phyloP scores from a whole-genome alignment of 2,329 filamentous ascomycete species.

The Pyrenochaeta sp. region DNA sequence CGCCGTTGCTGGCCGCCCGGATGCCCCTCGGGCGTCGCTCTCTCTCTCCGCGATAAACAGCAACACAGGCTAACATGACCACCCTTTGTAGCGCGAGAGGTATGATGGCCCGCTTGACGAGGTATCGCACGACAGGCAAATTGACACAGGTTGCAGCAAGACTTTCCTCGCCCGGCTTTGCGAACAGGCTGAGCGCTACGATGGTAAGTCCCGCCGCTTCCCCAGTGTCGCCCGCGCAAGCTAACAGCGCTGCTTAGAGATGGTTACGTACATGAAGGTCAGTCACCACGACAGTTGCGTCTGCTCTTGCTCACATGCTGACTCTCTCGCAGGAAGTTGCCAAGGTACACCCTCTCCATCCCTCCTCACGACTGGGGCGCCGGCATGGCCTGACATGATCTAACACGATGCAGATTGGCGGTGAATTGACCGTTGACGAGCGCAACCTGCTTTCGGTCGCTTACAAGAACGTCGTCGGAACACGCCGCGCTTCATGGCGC shows the following conservation, averaged over 20 bases:
- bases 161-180: slow-evolving; percentile 99
- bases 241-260: slow-evolving; percentile 66
- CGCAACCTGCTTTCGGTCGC: slow-evolving; percentile 95
- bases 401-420: slow-evolving; percentile 62
- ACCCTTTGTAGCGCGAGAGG: slow-evolving; percentile 56
- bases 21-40: slow-evolving; percentile 52
- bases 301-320: slow-evolving; percentile 33
- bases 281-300: slow-evolving; percentile 39
- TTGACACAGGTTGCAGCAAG: slow-evolving; percentile 64
- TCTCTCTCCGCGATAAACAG: slow-evolving; percentile 40
- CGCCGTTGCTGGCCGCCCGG: slow-evolving; percentile 45
- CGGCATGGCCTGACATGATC: slow-evolving; percentile 16
- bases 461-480: slow-evolving; percentile 99
- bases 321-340: slow-evolving; percentile 78
- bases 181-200: slow-evolving; percentile 99
- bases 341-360: slow-evolving; percentile 66
- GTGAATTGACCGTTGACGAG: slow-evolving; percentile 73
- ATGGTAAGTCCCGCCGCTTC: slow-evolving; percentile 68
- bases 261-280: slow-evolving; percentile 99
- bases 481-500: slow-evolving; percentile 97
- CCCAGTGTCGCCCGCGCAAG: slow-evolving; percentile 26
- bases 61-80: slow-evolving; percentile 47
- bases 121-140: slow-evolving; percentile 15
- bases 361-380: slow-evolving; percentile 28
- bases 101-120: slow-evolving; percentile 40